Evolutionary conservation across 1,139 yeast genomes (phyloP), one percentile per base, ranked within the genome.

Genomic region (Taiozyma sp.): DNA sequence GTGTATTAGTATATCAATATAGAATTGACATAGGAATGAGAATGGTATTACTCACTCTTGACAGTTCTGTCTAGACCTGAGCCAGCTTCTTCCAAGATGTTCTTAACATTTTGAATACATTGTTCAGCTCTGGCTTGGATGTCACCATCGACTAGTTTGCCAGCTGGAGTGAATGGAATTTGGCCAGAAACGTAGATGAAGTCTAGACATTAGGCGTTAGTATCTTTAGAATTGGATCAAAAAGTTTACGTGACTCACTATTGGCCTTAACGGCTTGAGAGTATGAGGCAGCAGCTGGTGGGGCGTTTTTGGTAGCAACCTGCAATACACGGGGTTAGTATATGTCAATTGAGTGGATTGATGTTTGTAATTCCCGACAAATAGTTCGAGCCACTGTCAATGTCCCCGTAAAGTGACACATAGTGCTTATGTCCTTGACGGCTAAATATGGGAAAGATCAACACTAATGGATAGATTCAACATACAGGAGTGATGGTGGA

Each of bases 271-370:
- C 80, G 48, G 97, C 97, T 70, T 91, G 97, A 44, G 96, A 87
- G 72, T 92, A 92, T 22, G 96, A 83, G 51, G 97, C 97, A 48
- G 96, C 97, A 57, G 97, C 96, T 55, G 96, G 90, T 63, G 98
- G 97, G 39, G 97, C 97, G 60, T 77, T 78, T 56, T 82, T 76
- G 51, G 96, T 85, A 65, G 76, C 75, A 52, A 83, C 80, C 84
- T 80, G 52, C 27, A 16, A n/a, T 28, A n/a, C 4, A 10, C 1
- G 4, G 12, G 27, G 52, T 51, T 48, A 53, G 54, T 51, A 46
- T 8, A 30, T 6, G 2, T n/a, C 23, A 10, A 14, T 19, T 27
- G 24, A 19, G 23, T 38, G 36, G n/a, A 16, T 12, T 19, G 24
- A 19, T 30, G 22, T 42, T 38, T 7, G 30, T 10, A 38, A 10